Base-by-base conservation (phyloP, 1,284 basidiomycete species). In the Porogramme epimiltina region DNA sequence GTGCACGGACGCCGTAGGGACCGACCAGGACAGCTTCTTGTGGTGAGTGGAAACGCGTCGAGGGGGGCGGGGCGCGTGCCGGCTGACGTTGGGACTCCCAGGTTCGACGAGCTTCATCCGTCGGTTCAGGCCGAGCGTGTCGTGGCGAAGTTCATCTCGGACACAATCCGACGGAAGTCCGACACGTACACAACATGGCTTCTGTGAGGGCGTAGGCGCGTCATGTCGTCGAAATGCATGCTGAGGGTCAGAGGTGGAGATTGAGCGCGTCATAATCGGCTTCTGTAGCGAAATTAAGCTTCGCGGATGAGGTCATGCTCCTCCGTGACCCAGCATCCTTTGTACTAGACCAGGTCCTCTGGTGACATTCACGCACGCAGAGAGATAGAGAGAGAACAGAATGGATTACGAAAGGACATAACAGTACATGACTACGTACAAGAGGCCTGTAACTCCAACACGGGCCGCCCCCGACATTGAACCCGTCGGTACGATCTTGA, bases 21-120 rank as follows among this genome's bases (percentile, higher is more conserved):
- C 73, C 2, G 79, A 70, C 25, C 62, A 66, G 18, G 80, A 82
- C 60, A 84, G 80, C 62, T 82, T 72, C 66, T 60, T 82, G 23
- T 82, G 81, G 81, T 82, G 51, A 28, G 77, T 71, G 13, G 22
- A 8, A 20, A 9, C 13, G 20, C 5, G 20, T 18, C 16, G 42
- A 31, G 28, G 13, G 28, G 28, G 24, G 15, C 4, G 18, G 20
- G 34, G 24, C 2, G 26, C 28, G 10, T 6, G 16, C 46, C 45
- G 42, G 51, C 20, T n/a, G n/a, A n/a, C n/a, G n/a, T n/a, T n/a
- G n/a, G 16, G 13, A n/a, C 43, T 49, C 8, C 13, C 34, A 80
- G 79, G 79, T 81, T 69, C 47, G 80, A 84, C 59, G 81, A 82
- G 58, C 65, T 82, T 34, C 80, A 84, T 58, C 80, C 80, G 4